phyloP scores from a whole-genome alignment of 768 basidiomycete species.

The Suillus alpinus region DNA sequence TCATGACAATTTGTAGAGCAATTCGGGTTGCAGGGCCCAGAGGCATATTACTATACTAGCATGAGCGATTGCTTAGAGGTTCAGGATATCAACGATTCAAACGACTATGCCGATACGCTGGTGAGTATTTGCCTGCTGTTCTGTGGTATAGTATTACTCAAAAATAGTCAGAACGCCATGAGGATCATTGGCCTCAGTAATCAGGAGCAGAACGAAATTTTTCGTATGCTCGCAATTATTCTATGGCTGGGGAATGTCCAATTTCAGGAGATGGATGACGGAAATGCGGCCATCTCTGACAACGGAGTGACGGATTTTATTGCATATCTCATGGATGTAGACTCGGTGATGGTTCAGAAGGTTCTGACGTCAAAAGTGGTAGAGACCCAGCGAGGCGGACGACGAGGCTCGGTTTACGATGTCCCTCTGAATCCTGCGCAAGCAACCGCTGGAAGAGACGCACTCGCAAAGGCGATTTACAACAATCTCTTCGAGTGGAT shows the following conservation, averaged over 20 bases:
- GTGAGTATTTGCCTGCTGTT: conserved; percentile 43
- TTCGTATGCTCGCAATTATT: conserved; percentile 86
- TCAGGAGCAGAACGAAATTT: conserved; percentile 88
- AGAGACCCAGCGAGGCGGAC: conserved; percentile 91
- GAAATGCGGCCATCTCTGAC: conserved; percentile 80
- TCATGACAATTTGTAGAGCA: conserved; percentile 55
- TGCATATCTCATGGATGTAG: conserved; percentile 90
- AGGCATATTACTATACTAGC: conserved; percentile 92
- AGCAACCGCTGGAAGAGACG: conserved; percentile 85
- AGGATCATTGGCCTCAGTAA: conserved; percentile 81
- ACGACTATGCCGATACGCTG: conserved; percentile 86
- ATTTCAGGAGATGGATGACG: conserved; percentile 85
- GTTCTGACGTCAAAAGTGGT: conserved; percentile 81
- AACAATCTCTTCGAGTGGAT: conserved; percentile 99
- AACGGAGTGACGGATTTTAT: conserved; percentile 92
- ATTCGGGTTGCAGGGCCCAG: conserved; percentile 94
- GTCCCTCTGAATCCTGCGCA: conserved; percentile 94
- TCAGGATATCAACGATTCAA: conserved; percentile 81
- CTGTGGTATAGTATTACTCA: neutral
- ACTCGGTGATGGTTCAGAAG: conserved; percentile 77
- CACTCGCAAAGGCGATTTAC: conserved; percentile 93
- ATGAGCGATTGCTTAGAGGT: conserved; percentile 91
- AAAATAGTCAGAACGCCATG: conserved; percentile 77
- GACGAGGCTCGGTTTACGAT: conserved; percentile 94
- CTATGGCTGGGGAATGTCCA: conserved; percentile 97